Evolutionary conservation across 2,329 filamentous ascomycete species (phyloP).

Genomic region (Pseudocercospora crystallina): DNA sequence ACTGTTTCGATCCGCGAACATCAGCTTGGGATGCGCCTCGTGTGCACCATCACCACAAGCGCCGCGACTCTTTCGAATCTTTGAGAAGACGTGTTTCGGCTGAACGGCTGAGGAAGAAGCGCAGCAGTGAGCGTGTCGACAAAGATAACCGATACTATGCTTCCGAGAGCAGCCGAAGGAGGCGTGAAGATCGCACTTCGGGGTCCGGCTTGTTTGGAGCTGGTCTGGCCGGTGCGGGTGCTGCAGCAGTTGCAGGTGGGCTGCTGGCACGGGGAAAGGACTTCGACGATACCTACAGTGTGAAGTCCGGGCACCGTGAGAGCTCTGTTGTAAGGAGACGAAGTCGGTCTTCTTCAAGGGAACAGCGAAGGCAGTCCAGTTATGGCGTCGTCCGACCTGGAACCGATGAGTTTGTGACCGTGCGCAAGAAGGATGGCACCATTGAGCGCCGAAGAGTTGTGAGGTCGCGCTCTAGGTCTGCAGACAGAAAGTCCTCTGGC

Average conservation of each 20-base stretch:
- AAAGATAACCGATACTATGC: conserved; percentile 60
- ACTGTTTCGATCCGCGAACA: conserved; percentile 63
- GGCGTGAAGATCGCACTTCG: conserved; percentile 38
- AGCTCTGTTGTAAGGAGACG: conserved; percentile 35
- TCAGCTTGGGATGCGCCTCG: conserved; percentile 59
- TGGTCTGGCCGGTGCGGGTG: conserved; percentile 55
- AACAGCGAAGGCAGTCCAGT: conserved; percentile 33
- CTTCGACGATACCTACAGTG: conserved; percentile 61
- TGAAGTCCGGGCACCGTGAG: conserved; percentile 53
- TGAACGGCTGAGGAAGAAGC: conserved; percentile 26
- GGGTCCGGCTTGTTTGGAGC: conserved; percentile 53
- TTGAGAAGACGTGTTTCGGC: conserved; percentile 28
- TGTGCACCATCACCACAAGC: conserved; percentile 56
- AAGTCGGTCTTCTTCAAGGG: conserved; percentile 33
- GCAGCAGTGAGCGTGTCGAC: conserved; percentile 51
- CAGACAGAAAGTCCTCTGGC: conserved; percentile 30
- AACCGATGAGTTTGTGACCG: conserved; percentile 24
- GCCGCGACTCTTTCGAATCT: conserved; percentile 32
- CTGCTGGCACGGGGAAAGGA: conserved; percentile 52
- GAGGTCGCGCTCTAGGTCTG: conserved; percentile 33
- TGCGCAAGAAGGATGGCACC: conserved; percentile 33
- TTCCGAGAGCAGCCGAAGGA: conserved; percentile 49
- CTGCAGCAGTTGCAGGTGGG: conserved; percentile 50
- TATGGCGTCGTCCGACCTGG: conserved; percentile 25
- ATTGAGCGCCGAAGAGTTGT: conserved; percentile 27